Base-by-base conservation (phyloP, 805 yeast species). In the Hanseniaspora thailandica region DNA sequence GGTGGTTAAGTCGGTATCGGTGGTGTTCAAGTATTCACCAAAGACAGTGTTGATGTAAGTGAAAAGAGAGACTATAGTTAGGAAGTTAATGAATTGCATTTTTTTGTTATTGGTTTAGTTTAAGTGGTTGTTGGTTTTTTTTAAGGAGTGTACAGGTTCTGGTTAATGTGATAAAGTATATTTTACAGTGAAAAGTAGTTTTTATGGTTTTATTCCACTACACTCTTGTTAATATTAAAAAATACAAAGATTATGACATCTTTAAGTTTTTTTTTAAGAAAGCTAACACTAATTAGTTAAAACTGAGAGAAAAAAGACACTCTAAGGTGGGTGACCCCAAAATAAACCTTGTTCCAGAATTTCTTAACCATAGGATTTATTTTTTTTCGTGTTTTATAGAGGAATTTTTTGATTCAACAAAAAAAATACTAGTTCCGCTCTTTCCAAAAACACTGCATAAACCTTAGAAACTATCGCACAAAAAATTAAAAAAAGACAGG, bases 11-110 rank as follows among this genome's bases (percentile, higher is more conserved):
- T 36, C 49, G 4, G 47, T 47, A 6, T 49, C 30, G n/a, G 54
- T 55, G 22, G 55, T 58, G 28, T 60, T 58, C 47, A 56, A 62
- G 31, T 55, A 51, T 12, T 53, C 52, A 22, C 55, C 56, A 12
- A 22, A 47, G 22, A 23, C 36, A 4, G 38, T 20, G 30, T 13
- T 39, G 17, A 47, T 30, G 17, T 13, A 47, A 15, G 52, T 12
- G 2, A 47, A 47, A 31, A 47, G 31, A 31, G 43, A 47, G 43
- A 39, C 52, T 39, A 47, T n/a, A 30, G 52, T 47, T 38, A 47
- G 22, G n/a, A 35, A 26, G 43, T 17, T 39, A 3, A 38, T 47
- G 28, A 47, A 47, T 33, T 31, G 39, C 47, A 45, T 45, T 45
- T 22, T 28, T 45, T 19, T 43, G 15, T 43, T 10, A 5, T 9